Percentiles rank a stretch among this genome's conserved stretches.
Evolutionary conservation across 2,329 filamentous ascomycete species (phyloP).

Genomic region (Tolypocladium paradoxum): DNA sequence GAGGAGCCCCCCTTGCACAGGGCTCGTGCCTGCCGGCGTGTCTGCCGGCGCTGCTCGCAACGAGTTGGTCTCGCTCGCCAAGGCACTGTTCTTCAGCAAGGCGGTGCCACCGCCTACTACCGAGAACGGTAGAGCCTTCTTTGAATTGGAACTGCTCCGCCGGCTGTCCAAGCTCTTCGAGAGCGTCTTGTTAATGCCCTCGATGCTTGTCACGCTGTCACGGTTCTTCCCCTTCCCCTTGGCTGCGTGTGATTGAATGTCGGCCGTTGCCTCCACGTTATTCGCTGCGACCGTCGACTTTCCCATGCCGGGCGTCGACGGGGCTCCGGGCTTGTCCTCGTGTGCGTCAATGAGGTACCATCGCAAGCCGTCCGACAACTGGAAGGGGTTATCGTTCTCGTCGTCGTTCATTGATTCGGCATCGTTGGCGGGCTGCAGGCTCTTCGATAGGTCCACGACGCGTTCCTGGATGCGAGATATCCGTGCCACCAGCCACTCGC

Average conservation of each 20-base stretch:
- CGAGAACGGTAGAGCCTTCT: constrained; percentile 55
- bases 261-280: constrained; percentile 77
- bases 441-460: constrained; percentile 83
- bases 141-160: constrained; percentile 77
- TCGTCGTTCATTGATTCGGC: constrained; percentile 45
- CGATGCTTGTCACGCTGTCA: constrained; percentile 46
- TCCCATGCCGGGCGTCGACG: constrained; percentile 81
- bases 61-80: constrained; percentile 50
- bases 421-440: constrained; percentile 42
- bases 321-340: constrained; percentile 86
- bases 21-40: constrained; percentile 28
- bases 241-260: constrained; percentile 42
- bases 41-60: constrained; percentile 37
- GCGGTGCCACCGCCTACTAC: constrained; percentile 26
- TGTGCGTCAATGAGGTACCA: constrained; percentile 94
- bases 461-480: constrained; percentile 87
- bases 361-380: constrained; percentile 83
- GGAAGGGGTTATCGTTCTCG: constrained; percentile 94
- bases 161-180: constrained; percentile 87
- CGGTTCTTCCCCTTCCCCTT: constrained; percentile 32
- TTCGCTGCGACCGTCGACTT: constrained; percentile 87
- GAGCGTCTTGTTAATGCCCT: constrained; percentile 65
- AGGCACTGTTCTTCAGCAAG: constrained; percentile 36
- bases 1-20: constrained; percentile 23
- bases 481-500: constrained; percentile 94